Evolutionary conservation across 352 stramenopile genomes (phyloP).

Genomic region (Peronospora farinosa): DNA sequence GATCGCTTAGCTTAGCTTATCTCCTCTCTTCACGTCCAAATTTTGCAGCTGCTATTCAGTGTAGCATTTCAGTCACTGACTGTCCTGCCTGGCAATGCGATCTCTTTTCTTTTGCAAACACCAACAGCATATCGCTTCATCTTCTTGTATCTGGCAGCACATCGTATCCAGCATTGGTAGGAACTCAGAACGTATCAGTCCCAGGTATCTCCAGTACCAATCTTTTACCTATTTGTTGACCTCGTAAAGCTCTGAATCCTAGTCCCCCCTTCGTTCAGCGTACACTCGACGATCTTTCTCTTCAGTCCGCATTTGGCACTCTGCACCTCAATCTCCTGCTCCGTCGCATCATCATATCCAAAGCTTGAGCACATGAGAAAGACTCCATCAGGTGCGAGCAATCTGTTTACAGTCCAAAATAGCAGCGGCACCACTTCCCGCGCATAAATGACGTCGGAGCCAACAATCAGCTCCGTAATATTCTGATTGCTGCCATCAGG

Average conservation of each 20-base stretch:
- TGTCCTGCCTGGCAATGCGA: constrained; percentile 22
- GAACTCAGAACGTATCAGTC: constrained; percentile 17
- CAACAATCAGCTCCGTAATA: constrained; percentile 59
- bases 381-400: constrained; percentile 29
- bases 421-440: constrained; percentile 58
- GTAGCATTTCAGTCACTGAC: constrained; percentile 1
- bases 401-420: constrained; percentile 69
- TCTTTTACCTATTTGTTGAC: constrained; percentile 20
- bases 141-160: constrained; percentile 22
- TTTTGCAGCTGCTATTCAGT: constrained; percentile 11
- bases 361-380: constrained; percentile 81
- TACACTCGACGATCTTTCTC: constrained; percentile 43
- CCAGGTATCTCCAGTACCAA: constrained; percentile 1
- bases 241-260: constrained; percentile 57
- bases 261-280: constrained; percentile 34
- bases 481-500: constrained; percentile 1
- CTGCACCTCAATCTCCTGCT: constrained; percentile 60
- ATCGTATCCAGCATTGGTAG: constrained; percentile 27
- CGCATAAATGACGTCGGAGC: constrained; percentile 76
- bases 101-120: constrained; percentile 14
- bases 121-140: constrained; percentile 18
- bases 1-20: background rate
- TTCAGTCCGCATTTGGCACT: constrained; percentile 41
- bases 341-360: constrained; percentile 62
- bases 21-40: constrained; percentile 17